Evolutionary conservation across 176 grass and related monocot species (phyloP), one percentile per base, ranked within the genome.

Genomic region (Musa acuminata): DNA sequence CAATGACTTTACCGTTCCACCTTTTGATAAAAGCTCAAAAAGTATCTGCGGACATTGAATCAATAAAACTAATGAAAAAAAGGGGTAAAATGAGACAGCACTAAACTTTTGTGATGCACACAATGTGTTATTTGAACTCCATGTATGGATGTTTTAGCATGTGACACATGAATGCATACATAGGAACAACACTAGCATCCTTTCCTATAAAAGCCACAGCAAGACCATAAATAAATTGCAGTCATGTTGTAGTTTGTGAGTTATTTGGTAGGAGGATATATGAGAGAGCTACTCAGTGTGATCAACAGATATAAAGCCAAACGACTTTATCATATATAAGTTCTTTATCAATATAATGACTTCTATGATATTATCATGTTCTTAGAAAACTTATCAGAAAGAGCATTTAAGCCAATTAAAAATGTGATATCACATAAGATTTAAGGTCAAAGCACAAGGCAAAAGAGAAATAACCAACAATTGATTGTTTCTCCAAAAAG

Each of bases 11-110:
- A 98, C 90, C 11, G 88, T 98, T 64, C 88, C 86, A 1, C 95
- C 90, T 85, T 98, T 93, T 8, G 84, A 76, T 72, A 91, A 85
- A 64, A 93, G 88, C 51, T 93, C 95, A 71, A 81, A 51, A 53
- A 98, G 51, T 82, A 98, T 91, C 90, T 98, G 71, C 23, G 88
- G 59, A 49, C 17, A 79, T 29, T 85, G 13, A 76, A 64, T 54
- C 48, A 19, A n/a, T 25, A 62, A 58, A 49, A 54, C 53, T 11
- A 49, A 57, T 57, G n/a, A 60, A 54, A 55, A 73, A 6, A 64
- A 11, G 26, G 52, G 12, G 27, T 6, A 20, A 69, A 62, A 52
- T 75, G 72, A 53, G 20, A 53, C 75, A n/a, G n/a, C 59, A 63
- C 59, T 21, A 63, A 20, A 21, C 59, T 70, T 3, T 21, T 50